A percentile compares a stretch with the other conserved stretches of the same genome.
These are phyloP conservation scores for Fusarium aywerte DNA, from an alignment of 2,329 filamentous ascomycete species.

Conservation along the genomic window DNA sequence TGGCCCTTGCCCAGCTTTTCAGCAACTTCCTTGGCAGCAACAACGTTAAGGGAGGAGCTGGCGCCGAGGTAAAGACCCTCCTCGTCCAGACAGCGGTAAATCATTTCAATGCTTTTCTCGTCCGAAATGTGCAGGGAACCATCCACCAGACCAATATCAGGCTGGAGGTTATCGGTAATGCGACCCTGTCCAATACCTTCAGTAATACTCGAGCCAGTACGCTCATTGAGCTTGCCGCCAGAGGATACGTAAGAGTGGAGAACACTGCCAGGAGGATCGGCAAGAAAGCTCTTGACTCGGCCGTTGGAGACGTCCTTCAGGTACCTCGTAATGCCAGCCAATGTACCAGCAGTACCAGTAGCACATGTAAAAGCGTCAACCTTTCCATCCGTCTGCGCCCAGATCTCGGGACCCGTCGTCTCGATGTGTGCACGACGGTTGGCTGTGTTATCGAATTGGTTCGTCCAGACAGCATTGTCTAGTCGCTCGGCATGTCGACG, in stretches of 20 bases:
- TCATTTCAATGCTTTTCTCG: conserved; percentile 97
- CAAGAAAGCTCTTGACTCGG: conserved; percentile 85
- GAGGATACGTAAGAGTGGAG: conserved; percentile 91
- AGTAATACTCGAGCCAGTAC: conserved; percentile 88
- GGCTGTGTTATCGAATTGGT: conserved; percentile 97
- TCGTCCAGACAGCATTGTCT: conserved; percentile 95
- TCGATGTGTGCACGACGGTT: conserved; percentile 95
- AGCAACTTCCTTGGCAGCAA: conserved; percentile 92
- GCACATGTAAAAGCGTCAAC: conserved; percentile 96
- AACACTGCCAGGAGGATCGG: conserved; percentile 93
- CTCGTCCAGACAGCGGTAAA: conserved; percentile 94
- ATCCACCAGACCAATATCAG: conserved; percentile 86
- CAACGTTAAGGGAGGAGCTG: conserved; percentile 93
- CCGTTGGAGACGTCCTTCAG: conserved; percentile 85
- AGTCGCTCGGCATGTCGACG: conserved; percentile 85
- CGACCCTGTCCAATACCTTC: conserved; percentile 98
- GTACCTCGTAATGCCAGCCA: conserved; percentile 89
- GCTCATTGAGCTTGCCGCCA: conserved; percentile 84
- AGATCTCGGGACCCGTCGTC: conserved; percentile 97
- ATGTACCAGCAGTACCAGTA: conserved; percentile 90
- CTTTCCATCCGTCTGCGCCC: conserved; percentile 86
- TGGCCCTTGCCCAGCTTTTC: conserved; percentile 88
- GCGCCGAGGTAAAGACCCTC: conserved; percentile 96
- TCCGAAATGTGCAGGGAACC: conserved; percentile 86
- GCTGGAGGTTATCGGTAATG: conserved; percentile 91